These are phyloP conservation scores for Aplosporella prunicola DNA, from an alignment of 2,329 filamentous ascomycete genomes.

Conservation along the genomic window DNA sequence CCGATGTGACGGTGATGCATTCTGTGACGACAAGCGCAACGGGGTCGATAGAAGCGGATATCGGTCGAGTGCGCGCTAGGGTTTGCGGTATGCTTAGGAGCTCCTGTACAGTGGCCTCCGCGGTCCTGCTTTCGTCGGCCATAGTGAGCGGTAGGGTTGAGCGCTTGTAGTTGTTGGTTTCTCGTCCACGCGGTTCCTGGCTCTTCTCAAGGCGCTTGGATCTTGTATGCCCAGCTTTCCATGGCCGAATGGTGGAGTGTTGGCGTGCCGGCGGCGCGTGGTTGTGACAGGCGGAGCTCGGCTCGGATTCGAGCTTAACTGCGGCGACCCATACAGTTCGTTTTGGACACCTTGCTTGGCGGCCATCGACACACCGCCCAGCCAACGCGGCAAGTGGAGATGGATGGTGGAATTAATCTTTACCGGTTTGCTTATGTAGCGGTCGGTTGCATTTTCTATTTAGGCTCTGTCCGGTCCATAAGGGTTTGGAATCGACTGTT, in stretches of 20 bases:
- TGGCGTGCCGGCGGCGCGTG: neutral
- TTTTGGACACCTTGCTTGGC: too few relatives aligned
- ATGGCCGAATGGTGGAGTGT: conserved; percentile 4
- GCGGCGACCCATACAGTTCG: too few relatives aligned
- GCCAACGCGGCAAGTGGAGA: too few relatives aligned
- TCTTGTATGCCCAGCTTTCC: conserved; percentile 2
- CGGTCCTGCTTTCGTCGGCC: conserved; percentile 6
- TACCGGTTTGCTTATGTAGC: too few relatives aligned
- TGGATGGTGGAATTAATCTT: too few relatives aligned
- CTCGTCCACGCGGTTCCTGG: neutral
- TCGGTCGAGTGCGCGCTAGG: conserved; percentile 15
- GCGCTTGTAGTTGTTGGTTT: neutral
- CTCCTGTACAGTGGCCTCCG: conserved; percentile 7
- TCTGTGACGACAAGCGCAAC: conserved; percentile 93
- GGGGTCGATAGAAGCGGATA: conserved; percentile 79
- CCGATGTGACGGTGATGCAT: conserved; percentile 96
- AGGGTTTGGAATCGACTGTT: too few relatives aligned
- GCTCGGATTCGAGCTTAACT: too few relatives aligned
- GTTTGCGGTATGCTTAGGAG: conserved; percentile 2
- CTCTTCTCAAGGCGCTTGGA: conserved; percentile 7
- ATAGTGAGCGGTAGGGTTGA: conserved; percentile 3
- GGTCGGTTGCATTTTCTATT: too few relatives aligned
- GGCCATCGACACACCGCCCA: too few relatives aligned
- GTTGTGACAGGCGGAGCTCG: neutral
- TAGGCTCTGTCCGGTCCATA: too few relatives aligned